Evolutionary conservation across 2,329 filamentous ascomycete species (phyloP).

Genomic region (Phyllosticta paracitricarpa): DNA sequence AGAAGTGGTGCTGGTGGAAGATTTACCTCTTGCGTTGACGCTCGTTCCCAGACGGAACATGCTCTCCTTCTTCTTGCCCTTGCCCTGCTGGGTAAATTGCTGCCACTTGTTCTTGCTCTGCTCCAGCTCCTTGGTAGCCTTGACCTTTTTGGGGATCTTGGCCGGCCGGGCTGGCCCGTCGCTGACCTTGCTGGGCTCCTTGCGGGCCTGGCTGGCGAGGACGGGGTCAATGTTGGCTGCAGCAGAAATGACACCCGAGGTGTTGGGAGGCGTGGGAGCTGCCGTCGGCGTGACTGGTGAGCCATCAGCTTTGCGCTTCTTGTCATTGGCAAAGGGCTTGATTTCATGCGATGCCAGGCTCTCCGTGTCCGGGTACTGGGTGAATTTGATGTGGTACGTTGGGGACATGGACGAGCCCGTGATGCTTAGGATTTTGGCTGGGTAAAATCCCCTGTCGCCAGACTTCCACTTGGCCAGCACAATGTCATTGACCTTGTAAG

Average conservation of each 20-base stretch:
- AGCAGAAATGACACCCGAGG: constrained; percentile 51
- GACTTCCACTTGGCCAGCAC: constrained; percentile 86
- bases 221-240: constrained; percentile 57
- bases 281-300: constrained; percentile 45
- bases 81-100: constrained; percentile 69
- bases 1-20: constrained; percentile 3
- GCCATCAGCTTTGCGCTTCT: constrained; percentile 77
- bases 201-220: constrained; percentile 52
- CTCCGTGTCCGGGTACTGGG: constrained; percentile 79
- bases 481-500: constrained; percentile 77
- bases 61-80: constrained; percentile 65
- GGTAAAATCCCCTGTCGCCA: constrained; percentile 83
- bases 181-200: constrained; percentile 53
- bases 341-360: constrained; percentile 46
- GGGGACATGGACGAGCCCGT: constrained; percentile 85
- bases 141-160: constrained; percentile 67
- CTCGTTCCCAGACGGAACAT: constrained; percentile 94
- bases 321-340: constrained; percentile 22
- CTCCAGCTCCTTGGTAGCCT: constrained; percentile 86
- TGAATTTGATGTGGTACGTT: constrained; percentile 92
- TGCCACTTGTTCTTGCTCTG: constrained; percentile 91
- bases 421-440: constrained; percentile 84
- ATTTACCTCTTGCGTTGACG: constrained; percentile 69
- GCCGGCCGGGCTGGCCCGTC: constrained; percentile 49
- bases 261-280: constrained; percentile 27